A percentile compares a stretch with the other conserved stretches of the same genome.
Conservation (phyloP, 176 grass and related monocot species). For the Cenchrus purpureus region DNA sequence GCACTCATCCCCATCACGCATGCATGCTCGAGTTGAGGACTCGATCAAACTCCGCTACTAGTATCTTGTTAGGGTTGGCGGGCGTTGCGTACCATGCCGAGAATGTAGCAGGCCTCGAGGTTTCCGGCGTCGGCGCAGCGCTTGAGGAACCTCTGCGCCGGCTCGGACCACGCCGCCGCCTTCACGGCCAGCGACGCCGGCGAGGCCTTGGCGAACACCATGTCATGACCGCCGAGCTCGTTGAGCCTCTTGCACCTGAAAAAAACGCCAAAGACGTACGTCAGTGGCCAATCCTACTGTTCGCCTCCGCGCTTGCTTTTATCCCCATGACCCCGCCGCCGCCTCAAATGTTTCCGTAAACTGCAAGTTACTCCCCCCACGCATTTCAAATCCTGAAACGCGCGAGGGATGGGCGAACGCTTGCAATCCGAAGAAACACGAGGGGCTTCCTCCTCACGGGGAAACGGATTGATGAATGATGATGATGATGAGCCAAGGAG, state of each 20-base stretch:
- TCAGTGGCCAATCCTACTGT: slow-evolving; percentile 12
- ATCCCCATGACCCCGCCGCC: neutral
- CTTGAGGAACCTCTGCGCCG: slow-evolving; percentile 60
- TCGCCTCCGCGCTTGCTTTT: neutral
- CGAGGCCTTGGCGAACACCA: slow-evolving; percentile 69
- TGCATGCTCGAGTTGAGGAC: no score
- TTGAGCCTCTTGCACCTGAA: slow-evolving; percentile 78
- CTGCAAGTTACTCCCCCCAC: neutral
- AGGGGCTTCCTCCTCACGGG: neutral
- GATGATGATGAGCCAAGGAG: neutral
- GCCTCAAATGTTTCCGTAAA: slow-evolving; percentile 1
- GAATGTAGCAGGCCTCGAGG: slow-evolving; percentile 79
- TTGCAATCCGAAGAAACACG: neutral
- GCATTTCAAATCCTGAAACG: neutral
- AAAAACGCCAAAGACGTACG: neutral
- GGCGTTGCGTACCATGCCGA: slow-evolving; percentile 69
- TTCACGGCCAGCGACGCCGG: slow-evolving; percentile 52
- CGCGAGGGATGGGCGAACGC: no score
- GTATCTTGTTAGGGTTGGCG: neutral
- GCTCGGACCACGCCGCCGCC: slow-evolving; percentile 70
- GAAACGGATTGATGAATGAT: neutral
- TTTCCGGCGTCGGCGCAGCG: slow-evolving; percentile 67
- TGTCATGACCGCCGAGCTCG: slow-evolving; percentile 41
- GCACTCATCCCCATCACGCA: neutral
- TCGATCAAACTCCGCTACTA: neutral